These are phyloP conservation scores for Agaricus blazei DNA, from an alignment of 768 basidiomycete genomes.

Conservation along the genomic window DNA sequence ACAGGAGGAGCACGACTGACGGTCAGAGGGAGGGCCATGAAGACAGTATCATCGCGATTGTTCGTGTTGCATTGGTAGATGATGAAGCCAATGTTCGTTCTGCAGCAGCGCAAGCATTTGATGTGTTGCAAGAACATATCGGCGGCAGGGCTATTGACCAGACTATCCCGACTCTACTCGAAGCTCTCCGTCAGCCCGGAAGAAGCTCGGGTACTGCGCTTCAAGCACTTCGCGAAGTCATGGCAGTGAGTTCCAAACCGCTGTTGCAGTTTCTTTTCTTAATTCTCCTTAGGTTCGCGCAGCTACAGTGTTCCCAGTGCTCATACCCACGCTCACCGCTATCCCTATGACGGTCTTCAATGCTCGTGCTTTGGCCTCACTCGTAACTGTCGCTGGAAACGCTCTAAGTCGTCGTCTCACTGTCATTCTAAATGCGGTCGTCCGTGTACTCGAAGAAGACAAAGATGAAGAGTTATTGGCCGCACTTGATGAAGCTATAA, in stretches of 20 bases:
- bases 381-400: conserved; percentile 91
- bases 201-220: conserved; percentile 93
- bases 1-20: conserved; percentile 79
- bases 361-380: conserved; percentile 80
- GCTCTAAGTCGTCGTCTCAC: conserved; percentile 83
- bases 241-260: conserved; percentile 58
- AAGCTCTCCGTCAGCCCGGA: conserved; percentile 90
- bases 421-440: conserved; percentile 72
- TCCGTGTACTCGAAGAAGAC: conserved; percentile 70
- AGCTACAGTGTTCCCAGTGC: conserved; percentile 91
- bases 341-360: conserved; percentile 95
- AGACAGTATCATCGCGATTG: conserved; percentile 80
- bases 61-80: conserved; percentile 84
- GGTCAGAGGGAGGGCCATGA: conserved; percentile 83
- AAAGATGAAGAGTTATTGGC: conserved; percentile 61
- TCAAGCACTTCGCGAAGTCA: conserved; percentile 89
- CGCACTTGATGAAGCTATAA: conserved; percentile 73
- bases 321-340: conserved; percentile 89
- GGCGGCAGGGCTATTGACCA: conserved; percentile 92
- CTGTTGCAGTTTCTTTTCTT: conserved; percentile 2
- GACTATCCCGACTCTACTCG: conserved; percentile 91
- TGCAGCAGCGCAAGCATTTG: conserved; percentile 86
- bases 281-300: conserved; percentile 70
- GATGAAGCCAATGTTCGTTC: conserved; percentile 79
- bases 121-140: conserved; percentile 87